phyloP scores from a whole-genome alignment of 495 filamentous ascomycete species.

The Penicillium alfredii region DNA sequence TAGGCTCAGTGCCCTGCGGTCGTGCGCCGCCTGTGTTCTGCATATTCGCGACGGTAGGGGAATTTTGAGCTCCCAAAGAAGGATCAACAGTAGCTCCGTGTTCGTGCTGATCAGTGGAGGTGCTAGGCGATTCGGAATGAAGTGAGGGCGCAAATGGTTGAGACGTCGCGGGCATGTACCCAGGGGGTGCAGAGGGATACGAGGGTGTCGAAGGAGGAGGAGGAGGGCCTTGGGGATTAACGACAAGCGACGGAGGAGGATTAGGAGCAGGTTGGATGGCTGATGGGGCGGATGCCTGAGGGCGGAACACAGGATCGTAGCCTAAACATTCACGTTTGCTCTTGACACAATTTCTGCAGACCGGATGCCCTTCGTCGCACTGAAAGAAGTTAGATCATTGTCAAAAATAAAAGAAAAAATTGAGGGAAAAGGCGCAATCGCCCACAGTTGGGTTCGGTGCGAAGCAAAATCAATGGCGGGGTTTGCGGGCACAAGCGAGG shows the following conservation, averaged over 20 bases:
- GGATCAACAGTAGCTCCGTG: conserved; percentile 71
- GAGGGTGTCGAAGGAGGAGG: conserved; percentile 23
- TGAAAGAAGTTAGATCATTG: conserved; percentile 29
- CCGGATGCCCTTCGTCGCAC: conserved; percentile 95
- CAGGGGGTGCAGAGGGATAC: conserved; percentile 48
- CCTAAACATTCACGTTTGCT: conserved; percentile 96
- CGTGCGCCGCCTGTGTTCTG: conserved; percentile 28
- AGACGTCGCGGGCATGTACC: conserved; percentile 53
- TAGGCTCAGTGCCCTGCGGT: conserved; percentile 24
- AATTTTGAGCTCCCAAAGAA: conserved; percentile 48
- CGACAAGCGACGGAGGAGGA: conserved; percentile 42
- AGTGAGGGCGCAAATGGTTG: conserved; percentile 53
- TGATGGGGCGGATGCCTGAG: conserved; percentile 64
- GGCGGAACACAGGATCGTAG: conserved; percentile 97
- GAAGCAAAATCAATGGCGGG: conserved; percentile 35
- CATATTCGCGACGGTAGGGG: conserved; percentile 29
- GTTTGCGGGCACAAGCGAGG: conserved; percentile 46
- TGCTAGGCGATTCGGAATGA: conserved; percentile 41
- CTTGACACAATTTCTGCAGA: conserved; percentile 95
- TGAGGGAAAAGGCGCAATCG: no score
- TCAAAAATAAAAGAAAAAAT: conserved; percentile 16
- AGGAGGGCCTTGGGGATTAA: conserved; percentile 41
- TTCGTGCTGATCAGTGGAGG: conserved; percentile 48
- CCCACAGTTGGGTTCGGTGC: conserved; percentile 20
- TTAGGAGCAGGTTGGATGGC: conserved; percentile 72